Percentiles rank a stretch among this genome's conserved stretches.
These are phyloP conservation scores for Yamadazyma akitaensis DNA, from an alignment of 805 yeast genomes.

Conservation along the genomic window DNA sequence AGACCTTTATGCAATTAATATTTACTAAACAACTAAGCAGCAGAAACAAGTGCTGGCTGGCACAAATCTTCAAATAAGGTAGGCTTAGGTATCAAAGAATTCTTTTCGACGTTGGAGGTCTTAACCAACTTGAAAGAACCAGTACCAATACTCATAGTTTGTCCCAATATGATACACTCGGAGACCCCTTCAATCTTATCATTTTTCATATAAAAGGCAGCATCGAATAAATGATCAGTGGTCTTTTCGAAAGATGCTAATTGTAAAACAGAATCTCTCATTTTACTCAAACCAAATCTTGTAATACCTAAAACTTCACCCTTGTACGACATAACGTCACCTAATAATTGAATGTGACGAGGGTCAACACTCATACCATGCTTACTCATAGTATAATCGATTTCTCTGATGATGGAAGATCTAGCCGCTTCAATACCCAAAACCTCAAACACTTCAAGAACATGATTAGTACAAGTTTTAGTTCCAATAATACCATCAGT, in stretches of 20 bases:
- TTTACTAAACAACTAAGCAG: not conserved
- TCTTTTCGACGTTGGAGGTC: constrained; percentile 37
- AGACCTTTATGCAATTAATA: not conserved
- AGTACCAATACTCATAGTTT: constrained; percentile 96
- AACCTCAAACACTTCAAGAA: constrained; percentile 82
- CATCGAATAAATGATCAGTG: constrained; percentile 96
- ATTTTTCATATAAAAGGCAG: constrained; percentile 95
- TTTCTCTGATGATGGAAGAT: constrained; percentile 86
- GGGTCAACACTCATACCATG: constrained; percentile 99
- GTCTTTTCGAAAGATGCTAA: constrained; percentile 97
- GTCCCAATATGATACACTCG: constrained; percentile 96
- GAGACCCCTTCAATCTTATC: constrained; percentile 97
- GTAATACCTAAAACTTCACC: constrained; percentile 98
- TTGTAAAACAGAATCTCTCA: constrained; percentile 97
- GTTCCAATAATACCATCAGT: constrained; percentile 95
- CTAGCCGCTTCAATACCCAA: constrained; percentile 98
- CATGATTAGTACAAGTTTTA: constrained; percentile 86
- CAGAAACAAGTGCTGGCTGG: constrained; percentile 2
- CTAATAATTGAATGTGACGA: constrained; percentile 94
- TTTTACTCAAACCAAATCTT: constrained; percentile 94
- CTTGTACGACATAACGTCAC: constrained; percentile 98
- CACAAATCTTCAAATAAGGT: constrained; percentile 7
- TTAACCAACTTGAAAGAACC: constrained; percentile 89
- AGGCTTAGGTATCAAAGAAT: constrained; percentile 34
- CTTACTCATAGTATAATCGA: constrained; percentile 95